Base-by-base conservation (phyloP, 2,329 filamentous ascomycete genomes). In the Stachybotrys chlorohalonatus region DNA sequence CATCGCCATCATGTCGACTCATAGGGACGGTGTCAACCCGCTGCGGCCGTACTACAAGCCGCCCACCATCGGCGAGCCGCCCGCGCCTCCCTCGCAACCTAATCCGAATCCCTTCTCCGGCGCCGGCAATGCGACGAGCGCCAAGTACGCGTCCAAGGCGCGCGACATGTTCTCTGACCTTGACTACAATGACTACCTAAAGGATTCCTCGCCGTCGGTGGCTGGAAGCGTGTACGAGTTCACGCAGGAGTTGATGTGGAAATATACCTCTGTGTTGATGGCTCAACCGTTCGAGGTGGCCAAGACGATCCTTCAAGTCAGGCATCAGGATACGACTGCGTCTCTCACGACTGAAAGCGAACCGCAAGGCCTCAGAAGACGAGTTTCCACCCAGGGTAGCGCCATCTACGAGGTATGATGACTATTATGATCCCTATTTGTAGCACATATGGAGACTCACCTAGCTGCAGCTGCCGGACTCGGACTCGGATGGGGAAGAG, bases 231-330 rank as follows among this genome's bases (percentile, higher is more conserved):
- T 87, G 48, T 89, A 87, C 67, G 85, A 87, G 58, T 74, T 95
- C 57, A 67, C 96, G 51, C 91, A 97, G 67, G 86, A 92, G 68
- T 83, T 94, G 60, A 68, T 95, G 70, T 95, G 92, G 85, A 93
- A 94, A 68, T 99, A 99, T 73, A 87, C 86, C 13, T 90, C 87
- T 55, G 86, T 96, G 30, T 72, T 97, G 65, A 85, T 96, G 68
- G 88, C 90, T 53, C 94, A 99, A 73, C 94, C 94, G 13, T 97
- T 99, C 70, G 94, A 97, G 76, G 92, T 96, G 55, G 91, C 93
- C 66, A 97, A 96, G 79, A 94, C 87, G 13, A 83, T 97, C 54
- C 74, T 99, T 62, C 94, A 99, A 73, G 84, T 91, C 52, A 83
- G 79, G 60, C 73, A 70, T 58, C 81, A 85, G 63, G 80, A 81